Conservation (phyloP, 306 rosid genomes). For the Glycyrrhiza uralensis region DNA sequence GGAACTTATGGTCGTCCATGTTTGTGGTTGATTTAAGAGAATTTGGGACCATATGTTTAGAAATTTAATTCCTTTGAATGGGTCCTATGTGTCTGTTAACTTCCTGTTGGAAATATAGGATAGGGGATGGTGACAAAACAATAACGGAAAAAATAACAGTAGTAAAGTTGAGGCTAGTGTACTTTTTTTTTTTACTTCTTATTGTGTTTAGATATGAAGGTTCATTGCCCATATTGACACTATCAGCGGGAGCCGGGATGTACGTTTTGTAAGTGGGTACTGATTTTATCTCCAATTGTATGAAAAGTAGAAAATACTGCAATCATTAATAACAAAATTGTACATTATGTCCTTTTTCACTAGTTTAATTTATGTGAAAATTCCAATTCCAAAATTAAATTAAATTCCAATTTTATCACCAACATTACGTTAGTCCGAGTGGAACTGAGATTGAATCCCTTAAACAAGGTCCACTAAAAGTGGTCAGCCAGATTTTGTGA, state of each 20-base stretch:
- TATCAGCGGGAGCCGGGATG: not conserved
- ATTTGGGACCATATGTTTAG: constrained; percentile 41
- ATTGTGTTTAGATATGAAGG: not conserved
- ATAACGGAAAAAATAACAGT: constrained; percentile 19
- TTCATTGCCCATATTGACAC: not conserved
- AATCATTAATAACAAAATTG: constrained; percentile 12
- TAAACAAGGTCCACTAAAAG: no score
- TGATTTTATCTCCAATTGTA: not conserved
- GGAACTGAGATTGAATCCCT: constrained; percentile 2
- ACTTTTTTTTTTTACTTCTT: constrained; percentile 4
- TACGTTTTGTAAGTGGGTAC: not conserved
- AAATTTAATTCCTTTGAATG: constrained; percentile 37
- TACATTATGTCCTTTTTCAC: constrained; percentile 30
- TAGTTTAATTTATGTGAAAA: constrained; percentile 13
- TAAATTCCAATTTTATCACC: not conserved
- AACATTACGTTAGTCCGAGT: no score
- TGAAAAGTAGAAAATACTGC: not conserved
- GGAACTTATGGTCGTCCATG: constrained; percentile 19
- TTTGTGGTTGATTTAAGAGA: constrained; percentile 28
- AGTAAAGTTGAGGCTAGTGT: not conserved
- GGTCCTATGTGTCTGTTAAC: constrained; percentile 42
- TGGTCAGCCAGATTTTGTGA: no score
- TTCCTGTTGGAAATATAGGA: not conserved
- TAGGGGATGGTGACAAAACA: constrained; percentile 8
- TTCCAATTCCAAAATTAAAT: constrained; percentile 2